Base-by-base conservation (phyloP, 2,329 filamentous ascomycete genomes). In the Colletotrichum eleusines region DNA sequence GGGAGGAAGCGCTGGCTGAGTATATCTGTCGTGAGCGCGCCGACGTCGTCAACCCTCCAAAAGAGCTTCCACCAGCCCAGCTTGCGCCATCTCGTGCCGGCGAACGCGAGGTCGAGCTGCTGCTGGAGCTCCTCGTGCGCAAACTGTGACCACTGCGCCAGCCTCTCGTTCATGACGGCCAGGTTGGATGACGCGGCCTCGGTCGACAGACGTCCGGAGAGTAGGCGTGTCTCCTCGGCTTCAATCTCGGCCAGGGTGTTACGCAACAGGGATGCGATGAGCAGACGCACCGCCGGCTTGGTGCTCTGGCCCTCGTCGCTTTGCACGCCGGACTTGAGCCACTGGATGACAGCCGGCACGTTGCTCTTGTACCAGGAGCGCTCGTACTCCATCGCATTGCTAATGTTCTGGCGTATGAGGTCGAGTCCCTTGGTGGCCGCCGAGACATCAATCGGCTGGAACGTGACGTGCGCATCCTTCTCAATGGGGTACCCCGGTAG, bases 51-150 rank as follows among this genome's bases (percentile, higher is more conserved):
- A 31, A 96, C 94, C 26, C 94, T 90, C 94, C 94, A 97, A 78
- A 97, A 94, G 0, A 98, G 87, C 79, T 97, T 97, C 92, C 94
- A 98, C 95, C 95, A 98, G 20, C 90, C 88, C 5, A 97, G 84
- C 73, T 92, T 91, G 33, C 89, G 88, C 95, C 95, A 98, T 48
- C 90, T 86, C 23, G 84, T 86, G n/a, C 92, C 90, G 0, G 88
- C 84, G 75, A 98, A 95, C 0, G 94, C 94, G 54, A 89, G 82
- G 74, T 95, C 92, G 2, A 98, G 88, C 75, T 94, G 88, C 61
- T 92, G 88, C 73, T 94, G 93, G 9, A 98, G 86, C 80, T 98
- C 95, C 0, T 90, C 87, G 78, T 98, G 95, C 0, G 93, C 94
- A 28, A 85, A 84, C 76, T 95, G 91, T 0, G 94, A 91, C 94